Evolutionary conservation across 2,329 filamentous ascomycete species (phyloP).

Genomic region (Clonostachys sp.): DNA sequence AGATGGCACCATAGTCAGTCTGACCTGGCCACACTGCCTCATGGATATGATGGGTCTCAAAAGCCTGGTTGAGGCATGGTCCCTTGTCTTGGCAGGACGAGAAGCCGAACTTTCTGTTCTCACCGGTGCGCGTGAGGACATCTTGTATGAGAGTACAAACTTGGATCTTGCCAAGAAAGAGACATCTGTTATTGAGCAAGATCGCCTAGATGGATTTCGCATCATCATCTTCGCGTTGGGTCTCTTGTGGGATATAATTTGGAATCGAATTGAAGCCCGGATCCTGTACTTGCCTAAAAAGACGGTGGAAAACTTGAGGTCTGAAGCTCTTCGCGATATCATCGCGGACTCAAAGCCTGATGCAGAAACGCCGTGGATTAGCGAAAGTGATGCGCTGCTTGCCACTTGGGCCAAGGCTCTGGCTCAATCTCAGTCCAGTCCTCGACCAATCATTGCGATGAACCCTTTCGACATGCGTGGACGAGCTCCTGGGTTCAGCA

Average conservation of each 20-base stretch:
- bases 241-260: constrained; percentile 23
- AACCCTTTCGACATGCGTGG: constrained; percentile 17
- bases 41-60: constrained; percentile 38
- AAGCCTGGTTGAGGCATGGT: constrained; percentile 39
- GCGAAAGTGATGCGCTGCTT: constrained; percentile 37
- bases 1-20: constrained; percentile 41
- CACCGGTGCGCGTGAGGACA: constrained; percentile 25
- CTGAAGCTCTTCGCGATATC: neutral
- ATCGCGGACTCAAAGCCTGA: neutral
- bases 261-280: constrained; percentile 23
- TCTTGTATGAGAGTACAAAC: constrained; percentile 17
- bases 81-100: constrained; percentile 32
- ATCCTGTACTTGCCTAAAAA: constrained; percentile 30
- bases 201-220: too few species aligned
- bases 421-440: constrained; percentile 8
- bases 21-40: constrained; percentile 41
- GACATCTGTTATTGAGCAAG: too few species aligned
- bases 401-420: constrained; percentile 28
- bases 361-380: constrained; percentile 26
- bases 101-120: constrained; percentile 32
- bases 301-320: constrained; percentile 1
- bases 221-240: neutral
- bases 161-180: neutral
- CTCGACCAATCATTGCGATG: constrained; percentile 14
- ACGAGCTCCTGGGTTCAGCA: constrained; percentile 10